These are phyloP conservation scores for Kwoniella sp. DNA, from an alignment of 768 basidiomycete species.

Conservation along the genomic window DNA sequence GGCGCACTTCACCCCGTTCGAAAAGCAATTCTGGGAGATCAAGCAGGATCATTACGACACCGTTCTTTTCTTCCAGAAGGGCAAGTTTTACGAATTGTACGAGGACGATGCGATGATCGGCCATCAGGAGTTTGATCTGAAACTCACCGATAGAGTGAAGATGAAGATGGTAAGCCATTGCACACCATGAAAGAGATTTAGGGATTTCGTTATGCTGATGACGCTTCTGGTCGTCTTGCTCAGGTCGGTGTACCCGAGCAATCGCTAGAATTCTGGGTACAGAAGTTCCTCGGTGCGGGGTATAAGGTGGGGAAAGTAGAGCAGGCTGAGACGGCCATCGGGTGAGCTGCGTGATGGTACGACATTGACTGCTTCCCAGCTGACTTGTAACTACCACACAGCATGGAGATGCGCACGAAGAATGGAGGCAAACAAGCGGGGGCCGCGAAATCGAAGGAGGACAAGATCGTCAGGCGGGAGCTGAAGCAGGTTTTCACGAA, in stretches of 20 bases:
- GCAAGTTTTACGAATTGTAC: constrained; percentile 68
- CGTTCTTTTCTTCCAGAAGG: constrained; percentile 98
- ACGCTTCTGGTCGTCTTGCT: too few species aligned
- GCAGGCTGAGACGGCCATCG: constrained; percentile 94
- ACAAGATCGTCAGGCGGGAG: constrained; percentile 83
- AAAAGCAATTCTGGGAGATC: constrained; percentile 79
- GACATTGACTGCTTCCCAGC: constrained; percentile 1
- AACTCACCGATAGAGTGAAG: constrained; percentile 78
- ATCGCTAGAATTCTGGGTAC: constrained; percentile 73
- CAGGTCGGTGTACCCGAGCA: constrained; percentile 94
- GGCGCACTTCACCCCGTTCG: constrained; percentile 88
- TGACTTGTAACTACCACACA: constrained; percentile 12
- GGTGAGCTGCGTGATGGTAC: constrained; percentile 53
- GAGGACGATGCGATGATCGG: constrained; percentile 91
- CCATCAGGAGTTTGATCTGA: constrained; percentile 92
- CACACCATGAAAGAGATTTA: neutral
- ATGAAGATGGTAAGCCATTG: constrained; percentile 85
- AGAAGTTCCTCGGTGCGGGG: constrained; percentile 57
- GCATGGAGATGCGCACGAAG: constrained; percentile 87
- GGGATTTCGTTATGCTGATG: too few species aligned
- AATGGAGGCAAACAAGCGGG: constrained; percentile 57
- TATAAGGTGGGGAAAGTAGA: constrained; percentile 80
- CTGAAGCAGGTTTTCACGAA: constrained; percentile 95
- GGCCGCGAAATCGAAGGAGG: constrained; percentile 15
- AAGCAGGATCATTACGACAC: constrained; percentile 98